phyloP scores from a whole-genome alignment of 345 rosid genomes.

The Ailanthus altissimus region DNA sequence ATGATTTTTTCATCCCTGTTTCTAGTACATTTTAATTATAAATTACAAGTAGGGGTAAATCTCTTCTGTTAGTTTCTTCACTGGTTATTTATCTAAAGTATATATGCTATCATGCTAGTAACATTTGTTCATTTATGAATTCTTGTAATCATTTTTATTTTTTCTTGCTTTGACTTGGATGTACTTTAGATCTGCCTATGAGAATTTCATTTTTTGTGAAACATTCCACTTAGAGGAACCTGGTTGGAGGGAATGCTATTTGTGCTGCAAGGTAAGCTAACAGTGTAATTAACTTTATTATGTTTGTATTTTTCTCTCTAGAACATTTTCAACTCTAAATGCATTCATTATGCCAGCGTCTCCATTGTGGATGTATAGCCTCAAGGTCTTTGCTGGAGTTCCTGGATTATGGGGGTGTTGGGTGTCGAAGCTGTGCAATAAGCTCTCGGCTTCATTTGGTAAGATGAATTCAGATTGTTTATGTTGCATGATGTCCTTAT shows the following conservation, averaged over 20 bases:
- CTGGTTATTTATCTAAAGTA: background rate
- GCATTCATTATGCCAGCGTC: conserved; percentile 45
- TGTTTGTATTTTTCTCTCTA: background rate
- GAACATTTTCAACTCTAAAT: conserved; percentile 15
- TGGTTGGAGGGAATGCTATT: conserved; percentile 89
- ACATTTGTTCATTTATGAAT: background rate
- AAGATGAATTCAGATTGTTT: conserved; percentile 32
- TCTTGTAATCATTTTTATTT: background rate
- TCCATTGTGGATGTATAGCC: conserved; percentile 94
- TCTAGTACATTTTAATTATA: background rate
- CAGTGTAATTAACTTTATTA: background rate
- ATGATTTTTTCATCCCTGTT: background rate
- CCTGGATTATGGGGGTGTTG: conserved; percentile 83
- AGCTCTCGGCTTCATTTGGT: conserved; percentile 45
- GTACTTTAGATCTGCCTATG: conserved; percentile 65
- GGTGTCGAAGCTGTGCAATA: conserved; percentile 58
- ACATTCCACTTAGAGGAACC: conserved; percentile 71
- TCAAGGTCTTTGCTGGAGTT: conserved; percentile 53
- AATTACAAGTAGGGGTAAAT: background rate
- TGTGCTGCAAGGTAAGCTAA: conserved; percentile 59
- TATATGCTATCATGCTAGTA: background rate
- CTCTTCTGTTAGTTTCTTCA: background rate
- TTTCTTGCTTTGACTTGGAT: conserved; percentile 5
- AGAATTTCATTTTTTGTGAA: conserved; percentile 61
- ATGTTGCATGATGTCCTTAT: background rate